Evolutionary conservation across 768 basidiomycete genomes (phyloP), one percentile per base, ranked within the genome.

Genomic region (Mycena floridula): DNA sequence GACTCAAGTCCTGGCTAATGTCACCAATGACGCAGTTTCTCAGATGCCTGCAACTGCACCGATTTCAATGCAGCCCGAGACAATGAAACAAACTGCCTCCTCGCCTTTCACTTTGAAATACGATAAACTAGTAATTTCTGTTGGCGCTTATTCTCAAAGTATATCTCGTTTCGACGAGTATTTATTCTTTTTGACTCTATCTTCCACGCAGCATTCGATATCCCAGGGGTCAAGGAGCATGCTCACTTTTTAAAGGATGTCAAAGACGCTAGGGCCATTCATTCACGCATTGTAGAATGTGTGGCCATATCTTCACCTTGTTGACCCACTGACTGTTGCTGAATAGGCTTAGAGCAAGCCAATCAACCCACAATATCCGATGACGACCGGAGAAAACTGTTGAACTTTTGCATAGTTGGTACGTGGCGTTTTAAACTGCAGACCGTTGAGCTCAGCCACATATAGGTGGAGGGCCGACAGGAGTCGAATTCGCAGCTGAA

Each of bases 381-480:
- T 46, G 64, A 76, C 28, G 80, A 94, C 51, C 77, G 87, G 40
- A 51, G 55, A 38, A 47, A 41, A 48, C 64, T 94, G 11, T 75
- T 94, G 20, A 82, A 89, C 50, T 94, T 94, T 56, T 90, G 88
- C 48, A 79, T 94, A 39, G 89, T 92, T 38, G 92, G 91, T 65
- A 63, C 54, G 77, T 61, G 15, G 26, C 7, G 23, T 11, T 27
- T 28, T 26, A 15, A 43, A 2, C 37, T 42, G 32, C 15, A 15
- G 20, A 40, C 44, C 39, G 40, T 42, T 40, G 15, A 43, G 25
- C 20, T 47, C 16, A n/a, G n/a, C n/a, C 16, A 20, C 37, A 25
- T 22, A 25, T 45, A 83, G 82, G 83, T n/a, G 82, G 82, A 25
- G 84, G 85, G 6, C 84, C 81, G 0, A 85, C 84, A 8, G 86